These are phyloP conservation scores for Caryopteris hybrid DNA, from an alignment of 305 asterid genomes.

Conservation along the genomic window DNA sequence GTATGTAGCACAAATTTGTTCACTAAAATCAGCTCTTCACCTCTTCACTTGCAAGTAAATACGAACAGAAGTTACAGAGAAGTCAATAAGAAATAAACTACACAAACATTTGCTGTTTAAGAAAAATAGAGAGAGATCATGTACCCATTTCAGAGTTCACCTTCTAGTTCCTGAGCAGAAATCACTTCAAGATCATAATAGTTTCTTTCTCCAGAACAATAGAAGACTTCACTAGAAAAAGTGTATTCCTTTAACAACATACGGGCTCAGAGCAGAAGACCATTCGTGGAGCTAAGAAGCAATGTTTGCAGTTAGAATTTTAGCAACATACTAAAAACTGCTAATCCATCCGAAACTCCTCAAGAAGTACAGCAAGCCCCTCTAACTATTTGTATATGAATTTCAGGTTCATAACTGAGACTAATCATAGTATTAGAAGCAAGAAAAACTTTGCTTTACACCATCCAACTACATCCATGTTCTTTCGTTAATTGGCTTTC, in stretches of 20 bases:
- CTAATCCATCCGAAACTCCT: slow-evolving; percentile 18
- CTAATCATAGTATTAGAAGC: slow-evolving; percentile 23
- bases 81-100: neutral
- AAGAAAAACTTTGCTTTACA: too few species aligned
- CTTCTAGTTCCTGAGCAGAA: slow-evolving; percentile 4
- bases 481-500: slow-evolving; percentile 29
- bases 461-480: slow-evolving; percentile 51
- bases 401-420: slow-evolving; percentile 15
- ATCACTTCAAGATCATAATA: slow-evolving; percentile 2
- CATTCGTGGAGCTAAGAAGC: neutral
- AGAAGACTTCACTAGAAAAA: neutral
- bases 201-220: neutral
- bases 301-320: neutral
- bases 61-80: neutral
- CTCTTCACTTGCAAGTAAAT: neutral
- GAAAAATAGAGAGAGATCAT: neutral
- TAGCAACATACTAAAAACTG: neutral
- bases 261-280: neutral
- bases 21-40: too few species aligned
- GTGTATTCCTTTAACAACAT: neutral
- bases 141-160: neutral
- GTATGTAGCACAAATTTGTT: too few species aligned
- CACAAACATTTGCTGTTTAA: neutral
- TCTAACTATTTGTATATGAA: slow-evolving; percentile 25
- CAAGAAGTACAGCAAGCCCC: slow-evolving; percentile 27